A percentile compares a stretch with the other conserved stretches of the same genome.
Evolutionary conservation across 768 basidiomycete genomes (phyloP).

Genomic region (Russula foetens): DNA sequence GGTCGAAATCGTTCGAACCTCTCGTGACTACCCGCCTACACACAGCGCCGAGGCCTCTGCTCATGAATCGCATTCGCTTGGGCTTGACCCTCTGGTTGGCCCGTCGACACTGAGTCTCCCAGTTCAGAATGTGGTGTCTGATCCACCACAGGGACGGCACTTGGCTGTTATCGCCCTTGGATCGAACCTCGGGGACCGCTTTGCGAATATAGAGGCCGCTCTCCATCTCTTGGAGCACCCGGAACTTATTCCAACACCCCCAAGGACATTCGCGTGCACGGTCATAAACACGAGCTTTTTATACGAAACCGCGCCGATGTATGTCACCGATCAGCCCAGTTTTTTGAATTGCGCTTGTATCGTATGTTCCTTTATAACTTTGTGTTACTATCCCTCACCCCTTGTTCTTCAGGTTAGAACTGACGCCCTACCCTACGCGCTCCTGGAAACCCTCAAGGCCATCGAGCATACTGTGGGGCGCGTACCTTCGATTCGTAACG

Average conservation of each 20-base stretch:
- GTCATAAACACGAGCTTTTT: conserved; percentile 79
- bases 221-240: conserved; percentile 59
- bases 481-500: conserved; percentile 68
- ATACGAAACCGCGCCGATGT: conserved; percentile 95
- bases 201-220: conserved; percentile 73
- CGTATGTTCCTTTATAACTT: conserved; percentile 38
- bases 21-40: conserved; percentile 30
- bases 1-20: conserved; percentile 47
- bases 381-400: neutral
- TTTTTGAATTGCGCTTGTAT: conserved; percentile 91
- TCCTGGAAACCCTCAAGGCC: conserved; percentile 59
- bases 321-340: conserved; percentile 79
- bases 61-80: conserved; percentile 1
- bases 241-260: conserved; percentile 24
- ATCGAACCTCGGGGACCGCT: conserved; percentile 84
- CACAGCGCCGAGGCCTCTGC: neutral
- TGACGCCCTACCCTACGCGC: conserved; percentile 44
- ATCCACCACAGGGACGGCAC: conserved; percentile 19
- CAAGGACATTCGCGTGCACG: conserved; percentile 21
- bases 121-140: neutral
- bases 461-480: conserved; percentile 76
- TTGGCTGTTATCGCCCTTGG: conserved; percentile 72
- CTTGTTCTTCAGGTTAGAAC: conserved; percentile 59
- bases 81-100: conserved; percentile 3
- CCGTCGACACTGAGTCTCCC: neutral